Base-by-base conservation (phyloP, 179 eudicot species). In the Kewa caespitosa region DNA sequence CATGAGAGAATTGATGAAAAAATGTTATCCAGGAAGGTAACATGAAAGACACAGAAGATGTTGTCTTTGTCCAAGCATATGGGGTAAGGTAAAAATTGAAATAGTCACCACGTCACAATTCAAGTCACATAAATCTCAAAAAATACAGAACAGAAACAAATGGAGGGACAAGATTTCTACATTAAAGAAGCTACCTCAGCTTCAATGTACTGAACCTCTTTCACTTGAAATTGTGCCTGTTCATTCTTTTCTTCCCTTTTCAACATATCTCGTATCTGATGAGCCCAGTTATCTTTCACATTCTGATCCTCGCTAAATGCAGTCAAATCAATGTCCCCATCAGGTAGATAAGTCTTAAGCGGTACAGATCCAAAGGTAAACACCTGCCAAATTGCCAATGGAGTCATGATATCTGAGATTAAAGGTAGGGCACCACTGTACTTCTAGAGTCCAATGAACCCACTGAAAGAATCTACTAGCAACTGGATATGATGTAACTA, bases 281-380 rank as follows among this genome's bases (percentile, higher is more conserved):
- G 79, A 76, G 97, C 99, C 97, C 97, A 95, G 41, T 85, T 80
- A 48, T 89, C 98, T 80, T 90, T 95, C 80, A 87, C 38, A 74
- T 72, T 85, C 38, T 80, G 87, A 79, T 88, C 81, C 68, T 89
- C 82, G 76, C 92, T 84, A 54, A 93, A 93, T 52, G 91, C 90
- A 7, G 98, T 85, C 74, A 95, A 81, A 84, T 95, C 99, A 43
- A 95, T 95, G 80, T 95, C 99, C 62, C 99, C 98, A 88, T 95
- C 99, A 33, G 99, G 99, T 67, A 95, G 86, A 69, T 95, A 95
- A 36, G 99, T 95, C 83, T 93, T 91, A 61, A 95, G 90, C 61
- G 99, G 98, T 63, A 95, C 98, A 73, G 99, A 95, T 62, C 99
- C 99, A 87, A 95, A 95, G 43, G 97, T 89, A 82, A 88, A 93